Evolutionary conservation across 192 early-diverging fungal genomes (phyloP).

Genomic region (Backusella circina): DNA sequence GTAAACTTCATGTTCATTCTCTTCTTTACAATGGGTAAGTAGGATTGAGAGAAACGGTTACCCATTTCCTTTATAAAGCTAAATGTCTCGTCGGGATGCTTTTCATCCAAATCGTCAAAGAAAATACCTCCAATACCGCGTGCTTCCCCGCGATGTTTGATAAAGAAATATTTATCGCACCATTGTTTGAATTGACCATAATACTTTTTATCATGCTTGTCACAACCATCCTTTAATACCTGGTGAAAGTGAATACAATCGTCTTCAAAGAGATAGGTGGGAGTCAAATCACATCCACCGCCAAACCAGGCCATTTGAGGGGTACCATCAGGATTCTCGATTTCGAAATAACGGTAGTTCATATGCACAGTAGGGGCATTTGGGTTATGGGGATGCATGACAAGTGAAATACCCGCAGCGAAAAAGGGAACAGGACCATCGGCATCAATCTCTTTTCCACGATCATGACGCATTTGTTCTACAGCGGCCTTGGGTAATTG

Average conservation of each 20-base stretch:
- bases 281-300: conserved; percentile 94
- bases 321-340: conserved; percentile 57
- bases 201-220: conserved; percentile 77
- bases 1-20: conserved; percentile 81
- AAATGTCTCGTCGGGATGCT: conserved; percentile 73
- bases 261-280: conserved; percentile 84
- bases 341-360: conserved; percentile 98
- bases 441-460: conserved; percentile 59
- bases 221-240: conserved; percentile 89
- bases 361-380: conserved; percentile 94
- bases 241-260: conserved; percentile 94
- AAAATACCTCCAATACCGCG: conserved; percentile 98
- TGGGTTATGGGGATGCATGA: conserved; percentile 95
- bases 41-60: conserved; percentile 76
- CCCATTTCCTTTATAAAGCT: conserved; percentile 81
- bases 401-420: conserved; percentile 86
- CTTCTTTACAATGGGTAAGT: conserved; percentile 82
- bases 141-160: conserved; percentile 81
- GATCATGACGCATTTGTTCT: conserved; percentile 84
- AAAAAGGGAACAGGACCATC: conserved; percentile 73
- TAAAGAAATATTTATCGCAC: conserved; percentile 95
- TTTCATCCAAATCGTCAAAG: conserved; percentile 92
- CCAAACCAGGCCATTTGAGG: conserved; percentile 93
- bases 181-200: conserved; percentile 93
- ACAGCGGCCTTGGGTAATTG: conserved; percentile 75